Base-by-base conservation (phyloP, 2,329 filamentous ascomycete species). In the Aspergillus fumigatiaffinis region DNA sequence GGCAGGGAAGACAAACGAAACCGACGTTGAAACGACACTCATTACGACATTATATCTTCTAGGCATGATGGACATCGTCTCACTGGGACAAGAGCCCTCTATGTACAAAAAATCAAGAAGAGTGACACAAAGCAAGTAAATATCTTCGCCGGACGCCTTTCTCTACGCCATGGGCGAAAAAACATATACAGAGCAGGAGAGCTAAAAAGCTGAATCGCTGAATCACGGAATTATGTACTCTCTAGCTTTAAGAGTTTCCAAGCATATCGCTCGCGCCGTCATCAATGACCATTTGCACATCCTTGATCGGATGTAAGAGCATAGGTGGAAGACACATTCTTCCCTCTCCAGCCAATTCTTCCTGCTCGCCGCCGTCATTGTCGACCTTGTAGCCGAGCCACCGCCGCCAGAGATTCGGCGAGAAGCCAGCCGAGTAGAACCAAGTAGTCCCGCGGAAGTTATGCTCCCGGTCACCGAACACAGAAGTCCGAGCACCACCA, bases 301-400 rank as follows among this genome's bases (percentile, higher is more conserved):
- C 83, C 79, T 96, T 97, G 53, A 96, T 83, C 0, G 92, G 92
- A 80, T 97, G 92, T 62, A 97, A 76, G 60, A 96, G 76, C 87
- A 96, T 93, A 0, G 89, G 90, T 7, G 92, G 91, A 44, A 96
- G 77, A 76, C 92, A 97, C 91, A 96, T 95, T 58, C 92, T 83
- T 10, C 91, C 91, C 73, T 92, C 89, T 17, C 88, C 87, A 3
- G 81, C 82, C 60, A 83, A 73, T 75, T 94, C 91, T 64, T 89
- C 87, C 73, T 89, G 83, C 66, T 92, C 89, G 25, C 90, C 91
- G 10, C 89, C 88, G 55, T 90, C 87, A 63, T 90, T 89, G 69
- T 91, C 86, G 38, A 93, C 88, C 62, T 84, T 85, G 67, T 93
- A 85, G 1, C 92, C 92, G 38, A 96, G 77, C 93, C 93, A 97